Base-by-base conservation (phyloP, 2,329 filamentous ascomycete species). In the Thielaviopsis ethacetica region DNA sequence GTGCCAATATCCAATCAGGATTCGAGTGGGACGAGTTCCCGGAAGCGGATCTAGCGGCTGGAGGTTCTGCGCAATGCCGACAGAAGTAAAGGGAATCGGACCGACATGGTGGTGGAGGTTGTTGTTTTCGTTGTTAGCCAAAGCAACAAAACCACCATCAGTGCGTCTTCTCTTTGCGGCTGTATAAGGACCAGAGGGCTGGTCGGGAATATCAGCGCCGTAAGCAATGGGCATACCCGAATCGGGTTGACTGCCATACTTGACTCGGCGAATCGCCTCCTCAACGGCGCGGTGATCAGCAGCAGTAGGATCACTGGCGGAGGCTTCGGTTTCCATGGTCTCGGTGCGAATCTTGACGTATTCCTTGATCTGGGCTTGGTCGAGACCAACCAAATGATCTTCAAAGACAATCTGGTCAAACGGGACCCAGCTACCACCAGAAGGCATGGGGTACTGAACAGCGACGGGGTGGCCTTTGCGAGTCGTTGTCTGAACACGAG, bases 341-440 rank as follows among this genome's bases (percentile, higher is more conserved):
- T 76, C 75, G 1, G 71, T 67, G 5, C 78, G 75, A 26, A 82
- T 68, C 62, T 79, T 79, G 55, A 83, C 80, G 60, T 80, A 84
- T 64, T 84, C 81, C 64, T 84, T 84, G 34, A 84, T 68, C 34
- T 81, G 75, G 27, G 76, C 73, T 54, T 82, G 75, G 56, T 79
- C 76, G 4, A 82, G 69, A 2, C 75, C 74, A 15, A 78, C 70
- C 0, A 84, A 75, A 60, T 82, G 79, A 7, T 75, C 67, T 2
- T 78, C 76, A 64, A 84, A 83, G 22, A 81, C 75, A 30, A 83
- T 74, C 21, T 78, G 73, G 60, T 82, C 77, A 63, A 83, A 83
- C 0, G 80, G 83, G 24, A 83, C 79, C 81, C 80, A 84, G 66
- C 79, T 82, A 57, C 79, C 80, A 22, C 80, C 80, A 1, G 80